Percentiles rank a stretch among this genome's conserved stretches.
Evolutionary conservation across 345 rosid genomes (phyloP).

Genomic region (Acer yangbiense): DNA sequence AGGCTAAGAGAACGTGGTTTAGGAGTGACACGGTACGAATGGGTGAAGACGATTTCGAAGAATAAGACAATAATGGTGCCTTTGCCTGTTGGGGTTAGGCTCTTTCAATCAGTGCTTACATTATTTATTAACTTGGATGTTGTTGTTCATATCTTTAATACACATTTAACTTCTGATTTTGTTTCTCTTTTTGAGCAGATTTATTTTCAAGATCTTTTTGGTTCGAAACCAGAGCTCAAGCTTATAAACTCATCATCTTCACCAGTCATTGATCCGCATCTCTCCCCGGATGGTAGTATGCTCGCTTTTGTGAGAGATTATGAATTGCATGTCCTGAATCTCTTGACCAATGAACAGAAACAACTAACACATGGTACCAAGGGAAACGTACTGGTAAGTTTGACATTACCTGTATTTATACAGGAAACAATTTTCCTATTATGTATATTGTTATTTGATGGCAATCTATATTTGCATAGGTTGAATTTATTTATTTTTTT

Average conservation of each 20-base stretch:
- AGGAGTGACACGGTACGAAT: constrained; percentile 92
- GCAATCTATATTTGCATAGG: not conserved
- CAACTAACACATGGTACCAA: constrained; percentile 75
- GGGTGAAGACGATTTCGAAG: constrained; percentile 75
- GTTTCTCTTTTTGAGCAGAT: constrained; percentile 46
- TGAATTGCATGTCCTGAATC: constrained; percentile 73
- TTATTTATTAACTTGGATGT: not conserved
- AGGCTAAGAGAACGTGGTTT: constrained; percentile 88
- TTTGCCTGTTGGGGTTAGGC: constrained; percentile 85
- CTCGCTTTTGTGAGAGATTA: constrained; percentile 69
- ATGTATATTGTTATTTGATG: not conserved
- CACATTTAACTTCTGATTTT: constrained; percentile 4
- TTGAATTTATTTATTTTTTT: not conserved
- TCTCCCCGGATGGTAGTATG: constrained; percentile 85
- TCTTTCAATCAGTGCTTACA: not conserved
- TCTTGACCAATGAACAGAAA: constrained; percentile 51
- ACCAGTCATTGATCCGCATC: constrained; percentile 81
- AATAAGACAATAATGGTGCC: constrained; percentile 84
- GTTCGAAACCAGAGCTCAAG: constrained; percentile 70
- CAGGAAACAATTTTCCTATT: not conserved
- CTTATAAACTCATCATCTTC: constrained; percentile 61
- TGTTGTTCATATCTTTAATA: not conserved
- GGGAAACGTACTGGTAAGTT: constrained; percentile 61
- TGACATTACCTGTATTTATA: not conserved
- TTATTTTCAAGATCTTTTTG: constrained; percentile 74